phyloP scores from a whole-genome alignment of 768 basidiomycete genomes.

The Epithele typhae region DNA sequence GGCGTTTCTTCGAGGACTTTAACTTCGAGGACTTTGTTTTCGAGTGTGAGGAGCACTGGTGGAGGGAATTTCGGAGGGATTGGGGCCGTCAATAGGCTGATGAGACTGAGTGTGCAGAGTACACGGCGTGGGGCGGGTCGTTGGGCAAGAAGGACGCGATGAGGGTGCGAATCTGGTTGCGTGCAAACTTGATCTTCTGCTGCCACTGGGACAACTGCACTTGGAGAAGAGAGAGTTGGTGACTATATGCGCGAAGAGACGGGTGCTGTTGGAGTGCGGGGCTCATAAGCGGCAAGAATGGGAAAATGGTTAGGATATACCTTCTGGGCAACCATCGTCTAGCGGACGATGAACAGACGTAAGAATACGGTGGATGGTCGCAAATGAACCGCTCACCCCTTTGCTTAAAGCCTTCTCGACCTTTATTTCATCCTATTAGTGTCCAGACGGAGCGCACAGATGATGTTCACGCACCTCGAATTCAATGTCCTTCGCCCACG shows the following conservation, averaged over 20 bases:
- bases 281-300: no score
- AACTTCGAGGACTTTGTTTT: no score
- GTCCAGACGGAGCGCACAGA: not conserved
- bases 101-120: conserved; percentile 52
- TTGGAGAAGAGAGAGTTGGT: conserved; percentile 57
- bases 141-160: conserved; percentile 40
- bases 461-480: conserved; percentile 39
- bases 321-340: conserved; percentile 49
- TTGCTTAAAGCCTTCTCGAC: conserved; percentile 64
- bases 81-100: conserved; percentile 40
- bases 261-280: no score
- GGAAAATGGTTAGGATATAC: conserved; percentile 31
- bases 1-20: no score
- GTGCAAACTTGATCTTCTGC: conserved; percentile 56
- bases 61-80: conserved; percentile 17
- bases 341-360: not conserved
- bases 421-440: conserved; percentile 22
- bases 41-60: not conserved
- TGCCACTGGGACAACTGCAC: conserved; percentile 51
- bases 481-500: conserved; percentile 49
- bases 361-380: not conserved
- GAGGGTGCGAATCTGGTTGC: conserved; percentile 53
- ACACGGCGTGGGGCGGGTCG: conserved; percentile 50
- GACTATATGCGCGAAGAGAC: conserved; percentile 54
- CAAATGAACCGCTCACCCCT: conserved; percentile 46